Conservation (phyloP, 352 stramenopile species). For the Globisporangium abappressorium region DNA sequence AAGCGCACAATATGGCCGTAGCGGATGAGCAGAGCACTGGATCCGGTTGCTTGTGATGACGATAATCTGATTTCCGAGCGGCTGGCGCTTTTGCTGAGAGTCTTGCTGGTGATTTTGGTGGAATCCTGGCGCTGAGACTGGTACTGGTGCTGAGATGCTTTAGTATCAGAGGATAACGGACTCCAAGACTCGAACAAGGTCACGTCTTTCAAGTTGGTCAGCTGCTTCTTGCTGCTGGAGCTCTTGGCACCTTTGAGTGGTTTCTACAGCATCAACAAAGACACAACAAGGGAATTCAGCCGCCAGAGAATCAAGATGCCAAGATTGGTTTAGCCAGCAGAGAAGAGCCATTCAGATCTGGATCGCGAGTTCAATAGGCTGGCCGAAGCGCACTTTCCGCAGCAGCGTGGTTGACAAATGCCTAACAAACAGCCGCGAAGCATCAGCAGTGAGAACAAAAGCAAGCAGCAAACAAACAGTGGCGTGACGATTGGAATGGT, state of each 20-base stretch:
- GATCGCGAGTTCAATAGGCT: conserved; percentile 42
- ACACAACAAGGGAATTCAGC: background rate
- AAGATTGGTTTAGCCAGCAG: too few relatives aligned
- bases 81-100: background rate
- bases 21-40: conserved; percentile 15
- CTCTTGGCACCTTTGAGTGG: background rate
- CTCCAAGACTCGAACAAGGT: background rate
- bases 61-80: background rate
- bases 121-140: background rate
- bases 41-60: background rate
- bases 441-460: background rate
- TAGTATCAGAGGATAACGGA: background rate
- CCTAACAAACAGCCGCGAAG: conserved; percentile 16
- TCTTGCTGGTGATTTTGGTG: background rate
- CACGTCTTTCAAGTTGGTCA: conserved; percentile 1
- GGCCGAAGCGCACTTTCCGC: conserved; percentile 57
- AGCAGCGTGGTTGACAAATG: conserved; percentile 49
- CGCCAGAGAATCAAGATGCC: too few relatives aligned
- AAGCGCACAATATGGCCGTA: conserved; percentile 39
- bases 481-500: background rate
- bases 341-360: conserved; percentile 19
- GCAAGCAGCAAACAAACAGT: background rate
- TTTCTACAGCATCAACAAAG: background rate
- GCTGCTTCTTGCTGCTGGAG: background rate
- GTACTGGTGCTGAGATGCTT: background rate